Conservation (phyloP, 176 grass and related monocot genomes). For the Bothriochloa decipiens region DNA sequence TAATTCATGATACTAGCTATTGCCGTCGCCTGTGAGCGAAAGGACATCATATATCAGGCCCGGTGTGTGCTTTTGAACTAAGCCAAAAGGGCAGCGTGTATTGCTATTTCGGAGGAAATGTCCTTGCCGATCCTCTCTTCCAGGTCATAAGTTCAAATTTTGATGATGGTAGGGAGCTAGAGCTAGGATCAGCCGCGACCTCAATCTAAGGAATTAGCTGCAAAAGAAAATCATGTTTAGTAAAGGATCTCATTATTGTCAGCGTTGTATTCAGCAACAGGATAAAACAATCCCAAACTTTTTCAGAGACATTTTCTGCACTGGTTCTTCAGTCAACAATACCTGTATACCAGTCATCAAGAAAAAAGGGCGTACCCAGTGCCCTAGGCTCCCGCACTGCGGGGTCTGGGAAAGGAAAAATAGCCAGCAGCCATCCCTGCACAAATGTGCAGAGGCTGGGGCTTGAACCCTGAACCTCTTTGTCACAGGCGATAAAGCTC, state of each 20-base stretch:
- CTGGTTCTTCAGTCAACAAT: background rate
- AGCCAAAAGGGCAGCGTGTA: background rate
- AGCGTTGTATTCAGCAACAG: background rate
- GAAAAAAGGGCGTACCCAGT: no score
- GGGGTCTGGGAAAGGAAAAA: no score
- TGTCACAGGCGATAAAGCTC: no score
- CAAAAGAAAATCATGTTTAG: conserved; percentile 4
- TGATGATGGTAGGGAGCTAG: background rate
- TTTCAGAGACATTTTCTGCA: background rate
- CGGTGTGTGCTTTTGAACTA: background rate
- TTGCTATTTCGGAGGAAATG: background rate
- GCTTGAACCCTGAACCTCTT: no score
- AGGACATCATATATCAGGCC: background rate
- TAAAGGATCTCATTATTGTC: background rate
- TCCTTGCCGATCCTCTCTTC: background rate
- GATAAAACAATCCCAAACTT: background rate
- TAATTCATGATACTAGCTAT: background rate
- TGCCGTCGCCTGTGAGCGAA: background rate
- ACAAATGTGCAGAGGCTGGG: no score
- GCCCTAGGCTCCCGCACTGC: no score
- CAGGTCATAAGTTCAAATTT: background rate
- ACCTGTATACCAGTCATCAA: background rate
- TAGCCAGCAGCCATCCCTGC: no score
- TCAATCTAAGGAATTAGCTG: conserved; percentile 18
- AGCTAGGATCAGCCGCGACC: background rate